Evolutionary conservation across 768 basidiomycete genomes (phyloP).

Genomic region (Sporobolomyces pararoseus): DNA sequence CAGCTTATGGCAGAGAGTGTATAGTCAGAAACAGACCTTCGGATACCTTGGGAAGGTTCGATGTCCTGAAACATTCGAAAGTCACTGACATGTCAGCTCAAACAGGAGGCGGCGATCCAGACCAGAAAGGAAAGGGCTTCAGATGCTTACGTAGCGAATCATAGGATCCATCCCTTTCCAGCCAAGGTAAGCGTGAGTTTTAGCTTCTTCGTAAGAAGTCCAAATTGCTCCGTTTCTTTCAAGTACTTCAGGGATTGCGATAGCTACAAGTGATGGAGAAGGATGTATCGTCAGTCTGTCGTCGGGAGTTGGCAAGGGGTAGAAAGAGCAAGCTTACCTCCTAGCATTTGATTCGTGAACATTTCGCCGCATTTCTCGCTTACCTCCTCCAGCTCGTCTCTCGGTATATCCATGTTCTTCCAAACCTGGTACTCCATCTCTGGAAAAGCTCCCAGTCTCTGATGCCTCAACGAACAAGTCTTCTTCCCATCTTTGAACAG

Average conservation of each 20-base stretch:
- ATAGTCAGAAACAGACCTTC: background rate
- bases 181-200: background rate
- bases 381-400: slow-evolving; percentile 25
- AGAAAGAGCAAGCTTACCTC: background rate
- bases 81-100: background rate
- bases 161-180: slow-evolving; percentile 22
- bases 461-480: slow-evolving; percentile 48
- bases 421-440: slow-evolving; percentile 23
- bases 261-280: background rate
- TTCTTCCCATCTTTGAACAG: slow-evolving; percentile 49
- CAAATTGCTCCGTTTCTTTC: slow-evolving; percentile 34
- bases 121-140: too few species aligned
- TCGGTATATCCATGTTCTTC: slow-evolving; percentile 15
- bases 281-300: background rate
- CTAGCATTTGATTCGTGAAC: slow-evolving; percentile 26
- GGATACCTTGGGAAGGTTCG: slow-evolving; percentile 1
- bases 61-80: background rate
- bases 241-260: slow-evolving; percentile 41
- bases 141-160: slow-evolving; percentile 26
- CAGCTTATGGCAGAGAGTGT: background rate
- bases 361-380: slow-evolving; percentile 2
- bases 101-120: too few species aligned
- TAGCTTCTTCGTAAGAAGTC: slow-evolving; percentile 7
- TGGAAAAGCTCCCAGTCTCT: slow-evolving; percentile 37
- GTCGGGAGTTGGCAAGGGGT: background rate